Base-by-base conservation (phyloP, 805 yeast genomes). In the Pichia gijzeniarum region DNA sequence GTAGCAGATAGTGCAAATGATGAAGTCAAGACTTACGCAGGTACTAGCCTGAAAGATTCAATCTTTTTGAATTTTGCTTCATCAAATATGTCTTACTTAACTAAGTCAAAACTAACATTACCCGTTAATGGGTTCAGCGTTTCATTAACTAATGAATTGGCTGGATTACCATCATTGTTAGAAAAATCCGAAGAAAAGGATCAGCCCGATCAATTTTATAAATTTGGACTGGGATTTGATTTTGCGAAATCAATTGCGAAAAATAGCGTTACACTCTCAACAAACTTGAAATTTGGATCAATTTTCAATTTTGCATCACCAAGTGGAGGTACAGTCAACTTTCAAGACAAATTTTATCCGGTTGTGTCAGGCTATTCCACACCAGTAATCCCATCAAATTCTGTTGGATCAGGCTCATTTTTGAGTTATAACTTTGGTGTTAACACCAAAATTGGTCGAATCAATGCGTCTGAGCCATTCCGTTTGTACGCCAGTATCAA, bases 291-390 rank as follows among this genome's bases (percentile, higher is more conserved):
- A 38, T 66, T 75, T 34, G 96, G 95, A 4, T 69, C 71, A 45
- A 67, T 86, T 25, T 64, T 68, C 47, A 68, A 76, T 44, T 58
- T 73, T 17, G 48, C 59, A 4, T 48, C 53, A 43, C 49, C 45
- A 47, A 44, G 53, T 7, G 43, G 28, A 3, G 48, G 48, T 16
- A 56, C 62, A 5, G 64, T 85, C 1, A 90, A 85, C 56, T 58
- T 82, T 27, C 74, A 82, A 58, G 99, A 91, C 62, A 74, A 85
- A 52, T 91, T 90, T 60, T 86, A 81, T 57, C 69, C 85, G 38
- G 95, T 48, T 16, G 51, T 60, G 19, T 48, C 60, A 14, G 64
- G 63, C 3, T 47, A 34, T 21, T 8, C 28, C 40, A 39, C 28
- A n/a, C 56, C 60, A 10, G 27, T 56, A 33, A 57, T 57, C 19